Conservation (phyloP, 2,329 filamentous ascomycete genomes). For the Fusarium proliferatum region DNA sequence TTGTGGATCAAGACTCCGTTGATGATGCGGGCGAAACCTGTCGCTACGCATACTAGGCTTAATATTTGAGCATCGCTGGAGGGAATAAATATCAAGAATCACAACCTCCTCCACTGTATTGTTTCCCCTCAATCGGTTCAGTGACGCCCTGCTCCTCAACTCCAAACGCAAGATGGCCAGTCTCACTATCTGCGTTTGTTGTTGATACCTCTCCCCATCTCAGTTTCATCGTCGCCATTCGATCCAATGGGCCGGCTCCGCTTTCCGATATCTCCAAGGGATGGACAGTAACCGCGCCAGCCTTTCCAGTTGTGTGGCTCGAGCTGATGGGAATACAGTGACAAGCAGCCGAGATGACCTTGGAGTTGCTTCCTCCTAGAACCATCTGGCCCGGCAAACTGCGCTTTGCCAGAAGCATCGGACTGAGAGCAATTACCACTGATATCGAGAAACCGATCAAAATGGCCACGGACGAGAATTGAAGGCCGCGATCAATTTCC, state of each 20-base stretch:
- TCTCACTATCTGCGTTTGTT: accelerated
- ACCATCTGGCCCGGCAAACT: neutral
- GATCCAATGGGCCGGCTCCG: accelerated
- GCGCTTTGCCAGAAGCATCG: neutral
- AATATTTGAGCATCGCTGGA: neutral
- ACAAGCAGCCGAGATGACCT: neutral
- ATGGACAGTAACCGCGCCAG: accelerated
- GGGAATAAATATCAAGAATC: neutral
- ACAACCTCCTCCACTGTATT: neutral
- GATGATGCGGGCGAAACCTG: neutral
- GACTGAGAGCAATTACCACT: accelerated
- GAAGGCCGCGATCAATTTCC: neutral
- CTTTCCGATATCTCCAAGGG: neutral
- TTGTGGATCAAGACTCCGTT: slow-evolving; percentile 15
- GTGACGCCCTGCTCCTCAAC: neutral
- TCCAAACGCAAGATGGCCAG: neutral
- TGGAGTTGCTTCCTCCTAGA: neutral
- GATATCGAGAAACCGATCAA: neutral
- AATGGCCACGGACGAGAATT: neutral
- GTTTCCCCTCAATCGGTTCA: neutral
- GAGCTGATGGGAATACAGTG: neutral
- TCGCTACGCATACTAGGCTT: neutral
- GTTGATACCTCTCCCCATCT: neutral
- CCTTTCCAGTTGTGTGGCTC: accelerated
- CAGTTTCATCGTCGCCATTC: neutral